Evolutionary conservation across 1,139 yeast species (phyloP).

Genomic region (Yamadazyma blattariae): DNA sequence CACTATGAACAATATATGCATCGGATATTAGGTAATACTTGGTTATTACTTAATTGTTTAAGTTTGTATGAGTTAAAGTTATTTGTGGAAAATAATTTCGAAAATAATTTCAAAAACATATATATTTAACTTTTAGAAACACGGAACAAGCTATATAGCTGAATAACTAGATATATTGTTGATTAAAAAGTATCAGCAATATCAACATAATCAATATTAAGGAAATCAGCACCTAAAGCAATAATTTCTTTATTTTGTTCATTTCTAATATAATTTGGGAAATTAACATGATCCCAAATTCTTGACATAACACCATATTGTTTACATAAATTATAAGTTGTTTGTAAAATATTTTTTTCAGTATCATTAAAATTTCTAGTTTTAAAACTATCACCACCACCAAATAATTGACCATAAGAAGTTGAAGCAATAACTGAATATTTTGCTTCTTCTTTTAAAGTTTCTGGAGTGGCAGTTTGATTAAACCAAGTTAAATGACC

Average conservation of each 20-base stretch:
- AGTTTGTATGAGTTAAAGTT: too few species aligned
- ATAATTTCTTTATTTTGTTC: slow-evolving; percentile 27
- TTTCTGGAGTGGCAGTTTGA: slow-evolving; percentile 12
- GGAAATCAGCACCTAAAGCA: slow-evolving; percentile 31
- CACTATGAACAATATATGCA: too few species aligned
- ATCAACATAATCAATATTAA: slow-evolving; percentile 38
- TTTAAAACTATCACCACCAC: slow-evolving; percentile 12
- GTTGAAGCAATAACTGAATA: slow-evolving; percentile 37
- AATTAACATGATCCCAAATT: slow-evolving; percentile 42
- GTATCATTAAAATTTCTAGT: slow-evolving; percentile 19
- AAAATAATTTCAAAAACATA: too few species aligned
- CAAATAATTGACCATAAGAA: slow-evolving; percentile 28
- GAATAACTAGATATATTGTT: too few species aligned
- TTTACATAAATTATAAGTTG: slow-evolving; percentile 28
- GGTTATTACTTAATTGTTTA: too few species aligned
- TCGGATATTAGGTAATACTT: too few species aligned
- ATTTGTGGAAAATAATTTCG: too few species aligned
- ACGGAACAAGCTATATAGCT: too few species aligned
- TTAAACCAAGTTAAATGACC: slow-evolving; percentile 30
- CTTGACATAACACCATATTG: slow-evolving; percentile 34
- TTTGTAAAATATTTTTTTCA: slow-evolving; percentile 20
- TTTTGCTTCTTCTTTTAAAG: slow-evolving; percentile 22
- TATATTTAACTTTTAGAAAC: too few species aligned
- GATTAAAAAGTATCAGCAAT: slow-evolving; percentile 5
- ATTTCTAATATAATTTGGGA: slow-evolving; percentile 32